Evolutionary conservation across 2,329 filamentous ascomycete genomes (phyloP).

Genomic region (Neofusicoccum cordaticola): DNA sequence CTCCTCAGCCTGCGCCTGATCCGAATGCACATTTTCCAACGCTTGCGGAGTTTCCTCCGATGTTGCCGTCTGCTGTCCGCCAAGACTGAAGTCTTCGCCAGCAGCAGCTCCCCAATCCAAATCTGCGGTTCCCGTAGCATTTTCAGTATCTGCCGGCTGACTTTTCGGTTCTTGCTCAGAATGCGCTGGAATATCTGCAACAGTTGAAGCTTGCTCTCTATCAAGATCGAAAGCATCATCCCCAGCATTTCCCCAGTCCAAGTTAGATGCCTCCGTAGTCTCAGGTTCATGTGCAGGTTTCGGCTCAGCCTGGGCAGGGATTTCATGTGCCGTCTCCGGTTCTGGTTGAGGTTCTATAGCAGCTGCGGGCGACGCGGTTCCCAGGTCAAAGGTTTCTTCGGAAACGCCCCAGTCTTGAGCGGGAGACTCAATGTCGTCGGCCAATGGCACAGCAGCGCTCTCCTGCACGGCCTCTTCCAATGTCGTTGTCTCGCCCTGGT

Average conservation of each 20-base stretch:
- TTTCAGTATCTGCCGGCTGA: constrained; percentile 19
- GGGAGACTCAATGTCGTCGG: constrained; percentile 39
- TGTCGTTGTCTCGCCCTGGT: constrained; percentile 45
- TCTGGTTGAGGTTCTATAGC: not conserved
- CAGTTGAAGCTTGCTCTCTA: not conserved
- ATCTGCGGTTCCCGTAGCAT: constrained; percentile 12
- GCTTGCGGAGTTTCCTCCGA: not conserved
- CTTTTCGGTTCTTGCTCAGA: not conserved
- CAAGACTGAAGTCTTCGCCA: constrained; percentile 15
- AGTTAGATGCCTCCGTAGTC: constrained; percentile 16
- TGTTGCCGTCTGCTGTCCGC: not conserved
- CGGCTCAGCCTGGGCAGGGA: not conserved
- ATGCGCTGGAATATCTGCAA: too few species aligned
- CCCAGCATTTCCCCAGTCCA: constrained; percentile 35
- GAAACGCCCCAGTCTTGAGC: constrained; percentile 22
- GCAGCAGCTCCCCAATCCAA: constrained; percentile 20
- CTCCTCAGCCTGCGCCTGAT: not conserved
- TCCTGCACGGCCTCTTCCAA: constrained; percentile 47
- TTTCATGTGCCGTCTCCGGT: not conserved
- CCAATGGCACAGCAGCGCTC: constrained; percentile 39
- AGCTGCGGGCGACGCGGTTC: not conserved
- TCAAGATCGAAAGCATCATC: constrained; percentile 28
- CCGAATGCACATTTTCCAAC: not conserved
- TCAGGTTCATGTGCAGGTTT: not conserved
- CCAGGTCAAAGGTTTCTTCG: constrained; percentile 16